These are phyloP conservation scores for Paramecium primaurelia DNA, from an alignment of 73 alveolate genomes.

Conservation along the genomic window DNA sequence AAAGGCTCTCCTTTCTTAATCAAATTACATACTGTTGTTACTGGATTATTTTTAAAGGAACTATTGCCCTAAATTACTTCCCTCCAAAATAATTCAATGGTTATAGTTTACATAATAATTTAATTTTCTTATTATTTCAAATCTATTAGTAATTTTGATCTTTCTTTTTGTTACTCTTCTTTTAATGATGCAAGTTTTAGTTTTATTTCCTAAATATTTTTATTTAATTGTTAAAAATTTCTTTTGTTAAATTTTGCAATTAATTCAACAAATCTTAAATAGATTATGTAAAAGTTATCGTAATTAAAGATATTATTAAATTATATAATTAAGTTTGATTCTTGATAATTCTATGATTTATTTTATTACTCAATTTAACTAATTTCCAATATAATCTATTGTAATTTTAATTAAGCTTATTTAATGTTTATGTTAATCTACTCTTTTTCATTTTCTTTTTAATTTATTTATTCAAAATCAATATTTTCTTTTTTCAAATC, in stretches of 20 bases:
- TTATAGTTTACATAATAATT: neutral
- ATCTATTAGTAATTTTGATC: neutral
- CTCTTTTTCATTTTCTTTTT: too few relatives aligned
- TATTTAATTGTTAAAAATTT: neutral
- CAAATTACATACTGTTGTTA: neutral
- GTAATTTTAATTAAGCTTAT: too few relatives aligned
- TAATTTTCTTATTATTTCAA: neutral
- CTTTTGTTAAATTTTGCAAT: neutral
- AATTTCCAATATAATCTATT: too few relatives aligned
- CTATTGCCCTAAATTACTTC: neutral
- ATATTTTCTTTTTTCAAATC: too few relatives aligned
- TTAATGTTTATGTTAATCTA: too few relatives aligned
- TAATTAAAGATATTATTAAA: too few relatives aligned
- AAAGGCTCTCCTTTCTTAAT: conserved; percentile 49
- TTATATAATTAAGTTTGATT: too few relatives aligned
- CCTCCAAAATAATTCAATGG: conserved; percentile 37
- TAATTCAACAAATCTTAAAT: neutral
- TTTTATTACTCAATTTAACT: too few relatives aligned
- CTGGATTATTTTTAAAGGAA: neutral
- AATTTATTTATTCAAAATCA: too few relatives aligned
- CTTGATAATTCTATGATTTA: too few relatives aligned
- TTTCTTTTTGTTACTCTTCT: neutral
- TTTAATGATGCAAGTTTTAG: too few relatives aligned
- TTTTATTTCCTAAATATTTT: too few relatives aligned
- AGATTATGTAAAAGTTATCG: neutral